Evolutionary conservation across 1,139 yeast species (phyloP).

Genomic region (Sugiyamaella paludigena): DNA sequence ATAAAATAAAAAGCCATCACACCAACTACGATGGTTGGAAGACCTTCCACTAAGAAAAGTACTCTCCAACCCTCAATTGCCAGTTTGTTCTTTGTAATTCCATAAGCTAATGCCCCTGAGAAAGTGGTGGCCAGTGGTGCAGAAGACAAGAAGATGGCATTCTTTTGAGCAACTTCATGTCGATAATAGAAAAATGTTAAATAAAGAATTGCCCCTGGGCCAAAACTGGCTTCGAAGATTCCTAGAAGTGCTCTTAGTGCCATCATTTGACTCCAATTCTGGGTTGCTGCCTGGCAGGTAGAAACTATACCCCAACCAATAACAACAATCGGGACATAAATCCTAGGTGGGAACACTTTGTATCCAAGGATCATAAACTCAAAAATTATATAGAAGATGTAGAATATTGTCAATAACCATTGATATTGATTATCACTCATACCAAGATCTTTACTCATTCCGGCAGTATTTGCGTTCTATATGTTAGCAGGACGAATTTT

Average conservation of each 20-base stretch:
- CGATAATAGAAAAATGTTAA: constrained; percentile 34
- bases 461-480: constrained; percentile 50
- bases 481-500: constrained; percentile 37
- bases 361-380: constrained; percentile 25
- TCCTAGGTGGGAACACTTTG: constrained; percentile 27
- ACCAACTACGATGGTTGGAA: constrained; percentile 38
- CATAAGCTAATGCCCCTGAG: constrained; percentile 36
- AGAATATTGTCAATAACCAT: constrained; percentile 30
- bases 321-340: constrained; percentile 29
- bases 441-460: constrained; percentile 47
- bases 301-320: constrained; percentile 34
- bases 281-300: constrained; percentile 26
- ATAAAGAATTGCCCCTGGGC: constrained; percentile 37
- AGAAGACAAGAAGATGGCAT: constrained; percentile 51
- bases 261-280: constrained; percentile 27
- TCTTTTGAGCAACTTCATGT: constrained; percentile 44
- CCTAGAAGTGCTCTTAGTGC: constrained; percentile 32
- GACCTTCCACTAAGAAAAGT: constrained; percentile 43
- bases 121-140: constrained; percentile 35
- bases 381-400: constrained; percentile 34
- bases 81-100: constrained; percentile 40
- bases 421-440: constrained; percentile 45
- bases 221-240: constrained; percentile 32
- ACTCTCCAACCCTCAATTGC: constrained; percentile 38
- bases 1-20: constrained; percentile 35